phyloP scores from a whole-genome alignment of 1,284 basidiomycete species.

The Schizophyllum amplum region DNA sequence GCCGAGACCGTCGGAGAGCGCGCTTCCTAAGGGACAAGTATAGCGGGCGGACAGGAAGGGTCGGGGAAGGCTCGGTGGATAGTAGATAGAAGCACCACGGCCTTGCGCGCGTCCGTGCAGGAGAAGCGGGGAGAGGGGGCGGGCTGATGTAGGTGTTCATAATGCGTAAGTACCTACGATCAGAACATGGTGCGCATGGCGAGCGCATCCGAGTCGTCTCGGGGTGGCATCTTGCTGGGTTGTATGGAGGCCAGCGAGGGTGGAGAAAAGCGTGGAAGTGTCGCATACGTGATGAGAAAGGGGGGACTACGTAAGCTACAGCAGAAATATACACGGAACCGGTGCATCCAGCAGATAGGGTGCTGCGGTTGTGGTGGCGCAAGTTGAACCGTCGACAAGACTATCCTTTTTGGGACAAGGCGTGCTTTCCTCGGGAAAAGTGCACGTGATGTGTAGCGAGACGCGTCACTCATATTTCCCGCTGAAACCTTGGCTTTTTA shows the following conservation, averaged over 20 bases:
- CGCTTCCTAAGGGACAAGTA: no score
- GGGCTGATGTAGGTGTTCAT: background rate
- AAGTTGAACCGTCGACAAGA: background rate
- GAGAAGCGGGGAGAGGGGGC: background rate
- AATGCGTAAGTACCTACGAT: background rate
- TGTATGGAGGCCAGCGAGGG: no score
- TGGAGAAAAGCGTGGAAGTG: no score
- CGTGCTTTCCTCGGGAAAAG: background rate
- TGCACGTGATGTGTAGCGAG: background rate
- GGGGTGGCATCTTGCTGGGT: no score
- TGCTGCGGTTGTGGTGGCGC: background rate
- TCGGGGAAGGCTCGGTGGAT: background rate
- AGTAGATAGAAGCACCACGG: background rate
- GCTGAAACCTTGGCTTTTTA: background rate
- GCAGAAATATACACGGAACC: background rate
- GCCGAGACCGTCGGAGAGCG: background rate
- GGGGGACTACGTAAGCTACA: background rate
- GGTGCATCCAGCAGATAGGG: no score
- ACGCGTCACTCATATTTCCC: background rate
- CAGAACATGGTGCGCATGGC: background rate
- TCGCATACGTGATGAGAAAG: no score
- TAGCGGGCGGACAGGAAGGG: background rate
- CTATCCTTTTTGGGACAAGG: background rate
- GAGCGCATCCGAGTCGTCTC: background rate
- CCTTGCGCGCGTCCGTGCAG: background rate